phyloP scores from a whole-genome alignment of 352 stramenopile genomes.

The Phytophthora ohioensis region DNA sequence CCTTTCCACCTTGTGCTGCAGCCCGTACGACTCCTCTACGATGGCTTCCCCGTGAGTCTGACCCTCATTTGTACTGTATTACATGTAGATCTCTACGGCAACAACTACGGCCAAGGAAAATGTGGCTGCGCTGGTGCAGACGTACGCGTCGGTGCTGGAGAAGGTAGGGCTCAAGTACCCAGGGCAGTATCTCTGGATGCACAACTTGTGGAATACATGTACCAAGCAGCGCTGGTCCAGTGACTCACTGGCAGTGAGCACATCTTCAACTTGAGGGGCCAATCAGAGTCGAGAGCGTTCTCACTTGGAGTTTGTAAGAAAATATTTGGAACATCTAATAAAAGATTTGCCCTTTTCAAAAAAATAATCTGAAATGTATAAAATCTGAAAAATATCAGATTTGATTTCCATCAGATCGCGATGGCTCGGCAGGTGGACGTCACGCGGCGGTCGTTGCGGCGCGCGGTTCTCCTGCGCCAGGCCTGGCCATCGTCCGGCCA shows the following conservation, averaged over 20 bases:
- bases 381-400: too few relatives aligned
- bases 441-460: conserved; percentile 22
- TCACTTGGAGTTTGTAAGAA: too few relatives aligned
- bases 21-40: conserved; percentile 24
- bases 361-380: too few relatives aligned
- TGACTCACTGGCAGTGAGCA: too few relatives aligned
- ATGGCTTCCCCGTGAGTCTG: not conserved
- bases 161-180: conserved; percentile 39
- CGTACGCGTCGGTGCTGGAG: conserved; percentile 52
- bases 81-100: not conserved
- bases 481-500: not conserved
- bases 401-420: not conserved
- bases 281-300: too few relatives aligned
- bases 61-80: not conserved
- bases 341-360: too few relatives aligned
- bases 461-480: conserved; percentile 14
- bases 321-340: too few relatives aligned
- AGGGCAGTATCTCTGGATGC: conserved; percentile 61
- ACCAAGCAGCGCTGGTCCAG: too few relatives aligned
- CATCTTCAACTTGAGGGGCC: too few relatives aligned
- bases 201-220: conserved; percentile 24
- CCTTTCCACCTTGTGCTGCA: conserved; percentile 57
- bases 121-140: conserved; percentile 39
- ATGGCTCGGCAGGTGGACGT: conserved; percentile 36
- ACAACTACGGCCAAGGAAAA: conserved; percentile 6